Percentiles rank a stretch among this genome's conserved stretches.
Conservation (phyloP, 129 eudicot genomes). For the Chrysanthemum lavandulifolium region DNA sequence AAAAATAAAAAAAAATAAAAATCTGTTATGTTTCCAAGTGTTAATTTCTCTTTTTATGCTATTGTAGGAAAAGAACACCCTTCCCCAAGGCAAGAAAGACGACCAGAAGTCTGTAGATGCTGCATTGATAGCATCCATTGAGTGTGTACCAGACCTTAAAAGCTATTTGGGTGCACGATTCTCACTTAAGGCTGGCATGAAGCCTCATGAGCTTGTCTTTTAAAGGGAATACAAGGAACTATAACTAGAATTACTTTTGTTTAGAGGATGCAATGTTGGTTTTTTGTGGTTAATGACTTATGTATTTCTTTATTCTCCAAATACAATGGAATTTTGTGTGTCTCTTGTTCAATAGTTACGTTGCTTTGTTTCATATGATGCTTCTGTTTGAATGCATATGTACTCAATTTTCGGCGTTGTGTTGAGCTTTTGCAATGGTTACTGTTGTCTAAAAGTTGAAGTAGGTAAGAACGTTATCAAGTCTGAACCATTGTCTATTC, state of each 20-base stretch:
- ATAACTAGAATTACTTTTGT: constrained; percentile 22
- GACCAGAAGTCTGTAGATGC: constrained; percentile 70
- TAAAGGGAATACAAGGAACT: constrained; percentile 20
- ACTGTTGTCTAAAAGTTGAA: too few relatives aligned
- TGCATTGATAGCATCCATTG: constrained; percentile 53
- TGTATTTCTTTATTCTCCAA: constrained; percentile 5
- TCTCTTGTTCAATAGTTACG: not conserved
- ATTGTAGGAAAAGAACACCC: constrained; percentile 52
- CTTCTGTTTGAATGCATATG: not conserved
- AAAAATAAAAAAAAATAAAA: too few relatives aligned
- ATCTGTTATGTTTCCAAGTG: not conserved
- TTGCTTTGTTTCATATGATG: not conserved
- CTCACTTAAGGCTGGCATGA: constrained; percentile 69
- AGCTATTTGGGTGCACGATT: constrained; percentile 72
- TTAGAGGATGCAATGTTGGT: constrained; percentile 23
- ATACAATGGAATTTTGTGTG: constrained; percentile 21
- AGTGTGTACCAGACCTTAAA: constrained; percentile 63
- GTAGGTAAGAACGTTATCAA: too few relatives aligned
- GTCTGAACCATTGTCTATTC: too few relatives aligned
- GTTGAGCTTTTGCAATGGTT: too few relatives aligned
- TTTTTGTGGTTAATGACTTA: constrained; percentile 20
- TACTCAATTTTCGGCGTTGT: too few relatives aligned
- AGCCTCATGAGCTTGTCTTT: constrained; percentile 74
- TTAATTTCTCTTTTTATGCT: not conserved
- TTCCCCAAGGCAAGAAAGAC: constrained; percentile 72